Conservation (phyloP, 257 asterid genomes). For the Knoxia roxburghii region DNA sequence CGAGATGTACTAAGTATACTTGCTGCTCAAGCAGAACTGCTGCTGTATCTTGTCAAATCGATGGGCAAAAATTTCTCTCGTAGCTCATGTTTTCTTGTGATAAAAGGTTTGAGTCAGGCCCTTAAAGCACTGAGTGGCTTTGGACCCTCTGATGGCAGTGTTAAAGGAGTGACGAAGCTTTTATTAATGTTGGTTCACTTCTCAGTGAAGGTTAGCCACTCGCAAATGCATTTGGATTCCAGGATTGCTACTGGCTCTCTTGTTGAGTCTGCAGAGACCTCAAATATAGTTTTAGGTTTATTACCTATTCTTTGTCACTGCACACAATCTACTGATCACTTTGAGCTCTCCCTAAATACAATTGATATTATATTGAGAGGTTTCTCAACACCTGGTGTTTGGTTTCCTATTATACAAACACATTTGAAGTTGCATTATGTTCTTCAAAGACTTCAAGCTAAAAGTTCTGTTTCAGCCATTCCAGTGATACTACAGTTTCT, state of each 20-base stretch:
- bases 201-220: slow-evolving; percentile 39
- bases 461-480: slow-evolving; percentile 25
- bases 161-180: slow-evolving; percentile 36
- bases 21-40: slow-evolving; percentile 67
- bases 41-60: slow-evolving; percentile 55
- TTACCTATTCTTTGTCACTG: slow-evolving; percentile 77
- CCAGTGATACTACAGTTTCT: slow-evolving; percentile 60
- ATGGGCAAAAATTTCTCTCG: slow-evolving; percentile 28
- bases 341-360: slow-evolving; percentile 57
- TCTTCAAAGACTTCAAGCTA: slow-evolving; percentile 65
- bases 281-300: slow-evolving; percentile 54
- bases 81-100: slow-evolving; percentile 36
- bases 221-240: slow-evolving; percentile 23
- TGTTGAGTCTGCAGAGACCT: slow-evolving; percentile 49
- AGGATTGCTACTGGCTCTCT: slow-evolving; percentile 24
- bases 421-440: slow-evolving; percentile 61
- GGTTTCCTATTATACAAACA: slow-evolving; percentile 73
- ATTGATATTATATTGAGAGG: slow-evolving; percentile 59
- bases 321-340: slow-evolving; percentile 47
- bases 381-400: slow-evolving; percentile 55
- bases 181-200: slow-evolving; percentile 62
- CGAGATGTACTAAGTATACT: slow-evolving; percentile 56
- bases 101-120: slow-evolving; percentile 63
- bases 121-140: slow-evolving; percentile 59
- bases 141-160: slow-evolving; percentile 35